Base-by-base conservation (phyloP, 305 asterid genomes). In the Solanum hybrid region DNA sequence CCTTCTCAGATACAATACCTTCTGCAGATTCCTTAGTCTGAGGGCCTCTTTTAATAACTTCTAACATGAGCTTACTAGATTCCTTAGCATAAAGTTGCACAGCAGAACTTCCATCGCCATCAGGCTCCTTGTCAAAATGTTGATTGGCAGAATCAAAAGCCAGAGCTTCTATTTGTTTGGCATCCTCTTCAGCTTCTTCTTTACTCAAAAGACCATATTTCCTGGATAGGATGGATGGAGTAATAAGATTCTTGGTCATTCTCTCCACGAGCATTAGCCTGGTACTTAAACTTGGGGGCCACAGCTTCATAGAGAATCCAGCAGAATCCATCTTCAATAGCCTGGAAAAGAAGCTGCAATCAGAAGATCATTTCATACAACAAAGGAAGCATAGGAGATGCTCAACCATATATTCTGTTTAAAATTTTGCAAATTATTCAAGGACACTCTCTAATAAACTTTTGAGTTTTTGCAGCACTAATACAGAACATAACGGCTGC, bases 11-110 rank as follows among this genome's bases (percentile, higher is more conserved):
- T 80, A 92, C 89, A 39, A 92, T 86, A 90, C 89, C 92, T 61
- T 94, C 95, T 91, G 89, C 93, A n/a, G 92, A 95, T 31, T 89
- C 93, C 92, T 93, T 94, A n/a, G 90, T 36, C 88, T 57, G 90
- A 64, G 99, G 98, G 71, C 98, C 98, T 86, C 97, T 95, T 91
- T 95, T 97, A 91, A 96, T 90, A 86, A 94, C 97, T 26, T 96
- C 99, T 89, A 97, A 92, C 98, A 97, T 96, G 80, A 95, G 97
- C 93, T 95, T 96, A 90, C 99, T 96, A 76, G 98, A 94, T 91
- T 96, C 99, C 92, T 96, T 97, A 74, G 99, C 99, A 92, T 97
- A 95, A 34, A 97, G 90, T 90, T 95, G 98, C 91, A 97, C 96
- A 0, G 98, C 96, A 7, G 98, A 96, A 92, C 95, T 96, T 90